Evolutionary conservation across 208 protist genomes (phyloP).

Genomic region (Crithidia expoeki): DNA sequence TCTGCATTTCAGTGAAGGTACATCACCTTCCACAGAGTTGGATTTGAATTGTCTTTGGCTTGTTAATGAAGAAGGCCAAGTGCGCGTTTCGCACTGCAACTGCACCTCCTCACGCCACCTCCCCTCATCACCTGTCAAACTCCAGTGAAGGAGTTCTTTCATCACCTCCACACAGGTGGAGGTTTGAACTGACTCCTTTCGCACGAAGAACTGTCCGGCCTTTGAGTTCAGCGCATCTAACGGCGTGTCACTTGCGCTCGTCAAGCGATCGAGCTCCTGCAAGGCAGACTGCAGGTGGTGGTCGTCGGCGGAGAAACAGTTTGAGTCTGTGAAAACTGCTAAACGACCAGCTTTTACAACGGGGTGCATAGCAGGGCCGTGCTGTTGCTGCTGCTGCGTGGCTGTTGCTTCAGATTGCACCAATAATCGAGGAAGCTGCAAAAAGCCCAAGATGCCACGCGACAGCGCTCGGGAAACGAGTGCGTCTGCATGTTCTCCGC

Average conservation of each 20-base stretch:
- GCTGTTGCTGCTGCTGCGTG: not conserved
- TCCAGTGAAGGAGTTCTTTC: conserved; percentile 41
- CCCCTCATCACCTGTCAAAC: not conserved
- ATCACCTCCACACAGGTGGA: conserved; percentile 44
- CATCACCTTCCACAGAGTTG: not conserved
- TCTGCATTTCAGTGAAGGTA: not conserved
- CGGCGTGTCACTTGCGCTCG: not conserved
- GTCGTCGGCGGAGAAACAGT: conserved; percentile 44
- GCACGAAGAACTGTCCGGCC: conserved; percentile 18
- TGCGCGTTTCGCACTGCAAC: conserved; percentile 19
- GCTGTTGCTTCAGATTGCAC: not conserved
- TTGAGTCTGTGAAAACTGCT: conserved; percentile 62
- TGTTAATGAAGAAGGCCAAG: not conserved
- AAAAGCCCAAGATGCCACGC: conserved; percentile 25
- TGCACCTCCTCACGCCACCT: conserved; percentile 3
- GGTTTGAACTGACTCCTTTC: conserved; percentile 19
- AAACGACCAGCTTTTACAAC: conserved; percentile 20
- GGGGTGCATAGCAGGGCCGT: no score
- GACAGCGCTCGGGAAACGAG: not conserved
- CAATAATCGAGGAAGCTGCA: not conserved
- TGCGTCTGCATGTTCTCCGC: not conserved
- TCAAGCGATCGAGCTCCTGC: conserved; percentile 11
- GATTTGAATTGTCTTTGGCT: not conserved
- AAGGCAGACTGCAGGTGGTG: conserved; percentile 17
- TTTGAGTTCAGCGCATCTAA: not conserved